Evolutionary conservation across 352 stramenopile species (phyloP).

Genomic region (Phytophthora sp.): DNA sequence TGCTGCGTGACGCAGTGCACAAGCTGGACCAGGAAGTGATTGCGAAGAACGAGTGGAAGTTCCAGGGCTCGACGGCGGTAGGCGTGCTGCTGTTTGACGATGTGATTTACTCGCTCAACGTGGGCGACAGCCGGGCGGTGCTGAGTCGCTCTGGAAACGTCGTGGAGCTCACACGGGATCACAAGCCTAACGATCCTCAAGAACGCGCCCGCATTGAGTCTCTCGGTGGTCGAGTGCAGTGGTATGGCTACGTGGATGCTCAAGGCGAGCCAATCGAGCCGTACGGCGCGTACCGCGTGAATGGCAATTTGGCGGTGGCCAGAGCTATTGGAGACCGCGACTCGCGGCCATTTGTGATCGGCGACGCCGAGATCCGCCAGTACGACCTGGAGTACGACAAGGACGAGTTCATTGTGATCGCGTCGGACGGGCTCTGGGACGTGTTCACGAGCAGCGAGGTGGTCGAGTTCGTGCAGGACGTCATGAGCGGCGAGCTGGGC

Average conservation of each 20-base stretch:
- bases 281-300: slow-evolving; percentile 92
- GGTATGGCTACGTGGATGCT: slow-evolving; percentile 88
- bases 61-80: slow-evolving; percentile 77
- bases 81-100: slow-evolving; percentile 81
- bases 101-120: slow-evolving; percentile 87
- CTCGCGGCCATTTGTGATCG: slow-evolving; percentile 84
- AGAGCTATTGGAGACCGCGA: slow-evolving; percentile 92
- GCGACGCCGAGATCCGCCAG: slow-evolving; percentile 80
- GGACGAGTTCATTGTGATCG: slow-evolving; percentile 94
- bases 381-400: slow-evolving; percentile 79
- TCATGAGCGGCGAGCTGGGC: slow-evolving; percentile 85
- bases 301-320: slow-evolving; percentile 92
- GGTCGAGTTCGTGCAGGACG: slow-evolving; percentile 91
- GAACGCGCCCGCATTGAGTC: slow-evolving; percentile 80
- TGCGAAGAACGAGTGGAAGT: slow-evolving; percentile 75
- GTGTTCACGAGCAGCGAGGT: slow-evolving; percentile 93
- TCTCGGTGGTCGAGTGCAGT: slow-evolving; percentile 87
- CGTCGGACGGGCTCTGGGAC: slow-evolving; percentile 94
- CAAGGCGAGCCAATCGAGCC: slow-evolving; percentile 87
- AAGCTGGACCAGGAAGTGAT: slow-evolving; percentile 69
- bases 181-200: slow-evolving; percentile 90
- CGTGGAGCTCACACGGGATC: slow-evolving; percentile 82
- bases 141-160: slow-evolving; percentile 84
- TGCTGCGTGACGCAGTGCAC: slow-evolving; percentile 54
- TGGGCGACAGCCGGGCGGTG: slow-evolving; percentile 96